Base-by-base conservation (phyloP, 2,329 filamentous ascomycete genomes). In the Ophiobolus disseminans region DNA sequence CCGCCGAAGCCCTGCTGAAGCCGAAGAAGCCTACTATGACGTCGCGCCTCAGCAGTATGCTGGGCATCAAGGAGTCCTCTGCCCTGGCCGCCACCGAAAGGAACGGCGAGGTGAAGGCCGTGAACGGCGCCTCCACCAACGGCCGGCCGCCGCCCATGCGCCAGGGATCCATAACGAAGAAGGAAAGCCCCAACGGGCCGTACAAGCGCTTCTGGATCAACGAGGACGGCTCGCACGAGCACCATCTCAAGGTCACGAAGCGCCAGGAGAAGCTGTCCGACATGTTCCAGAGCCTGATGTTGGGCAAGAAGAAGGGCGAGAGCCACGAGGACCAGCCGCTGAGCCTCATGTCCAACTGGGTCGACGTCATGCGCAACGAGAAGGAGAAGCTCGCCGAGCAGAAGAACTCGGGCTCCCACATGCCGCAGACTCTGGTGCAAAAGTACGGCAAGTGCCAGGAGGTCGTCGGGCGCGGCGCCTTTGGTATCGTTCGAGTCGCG, bases 391-490 rank as follows among this genome's bases (percentile, higher is more conserved):
- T 86, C 42, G 86, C 86, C 1, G 77, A 83, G 30, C 90, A 96
- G 63, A 91, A 88, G 76, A 94, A 88, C 71, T 85, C 84, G 19
- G 88, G 88, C 0, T 89, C 87, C 67, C 89, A 88, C 66, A 82
- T 87, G 14, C 87, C 89, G 13, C 86, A 85, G 16, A 91, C 91
- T 0, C 79, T 99, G 39, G 90, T 94, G 1, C 91, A 97, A 69
- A 97, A 97, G 73, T 99, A 99, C 71, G 94, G 94, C 63, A 97
- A 97, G 76, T 97, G 94, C 70, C 93, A 97, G 70, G 94, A 99
- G 73, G 86, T 99, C 25, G 91, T 99, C 19, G 94, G 94, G 16
- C 90, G 93, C 28, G 94, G 94, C 53, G 94, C 94, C 32, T 99
- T 99, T 73, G 94, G 94, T 48, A 96, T 99, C 56, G 94, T 99